Evolutionary conservation across 1,139 yeast species (phyloP).

Genomic region (Pichia kudriavzevii): DNA sequence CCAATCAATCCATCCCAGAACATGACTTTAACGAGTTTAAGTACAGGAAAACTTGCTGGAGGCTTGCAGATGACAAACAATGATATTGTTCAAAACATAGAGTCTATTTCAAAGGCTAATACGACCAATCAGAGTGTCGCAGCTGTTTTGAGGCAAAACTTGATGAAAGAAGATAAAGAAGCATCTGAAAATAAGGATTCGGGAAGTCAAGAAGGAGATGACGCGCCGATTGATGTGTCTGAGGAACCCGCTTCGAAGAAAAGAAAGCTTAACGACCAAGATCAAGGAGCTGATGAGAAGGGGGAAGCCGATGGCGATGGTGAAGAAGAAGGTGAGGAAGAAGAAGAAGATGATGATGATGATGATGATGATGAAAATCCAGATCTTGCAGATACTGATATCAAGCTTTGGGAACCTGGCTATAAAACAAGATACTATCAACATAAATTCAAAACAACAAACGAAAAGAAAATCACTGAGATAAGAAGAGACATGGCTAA

Average conservation of each 20-base stretch:
- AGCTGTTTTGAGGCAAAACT: slow-evolving; percentile 45
- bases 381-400: slow-evolving; percentile 33
- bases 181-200: not conserved
- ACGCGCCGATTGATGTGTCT: too few relatives aligned
- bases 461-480: slow-evolving; percentile 47
- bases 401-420: slow-evolving; percentile 81
- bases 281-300: slow-evolving; percentile 21
- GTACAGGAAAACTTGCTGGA: slow-evolving; percentile 60
- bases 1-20: slow-evolving; percentile 65
- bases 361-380: slow-evolving; percentile 40
- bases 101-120: slow-evolving; percentile 65
- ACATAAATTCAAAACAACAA: slow-evolving; percentile 57
- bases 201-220: slow-evolving; percentile 13
- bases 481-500: slow-evolving; percentile 56
- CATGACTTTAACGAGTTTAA: slow-evolving; percentile 63
- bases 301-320: slow-evolving; percentile 16
- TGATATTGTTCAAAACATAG: slow-evolving; percentile 64
- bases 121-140: slow-evolving; percentile 70
- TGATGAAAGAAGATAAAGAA: slow-evolving; percentile 16
- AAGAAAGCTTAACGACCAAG: slow-evolving; percentile 20
- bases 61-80: slow-evolving; percentile 62
- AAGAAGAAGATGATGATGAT: slow-evolving; percentile 23
- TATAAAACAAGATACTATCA: slow-evolving; percentile 76
- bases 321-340: slow-evolving; percentile 18
- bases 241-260: too few relatives aligned